These are phyloP conservation scores for Dipteronia dyeriana DNA, from an alignment of 345 rosid genomes.

Conservation along the genomic window DNA sequence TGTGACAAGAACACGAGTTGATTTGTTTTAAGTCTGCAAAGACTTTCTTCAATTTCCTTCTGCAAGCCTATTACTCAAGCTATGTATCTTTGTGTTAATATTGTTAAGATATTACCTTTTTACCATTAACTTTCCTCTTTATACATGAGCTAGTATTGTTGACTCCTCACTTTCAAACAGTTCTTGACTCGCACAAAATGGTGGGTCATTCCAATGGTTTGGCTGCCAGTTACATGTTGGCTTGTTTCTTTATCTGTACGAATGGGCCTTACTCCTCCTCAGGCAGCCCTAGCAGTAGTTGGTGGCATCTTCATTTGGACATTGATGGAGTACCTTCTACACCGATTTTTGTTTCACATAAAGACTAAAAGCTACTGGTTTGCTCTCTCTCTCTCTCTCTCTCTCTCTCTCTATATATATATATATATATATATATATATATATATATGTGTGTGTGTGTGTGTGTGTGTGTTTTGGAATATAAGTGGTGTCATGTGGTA, in stretches of 20 bases:
- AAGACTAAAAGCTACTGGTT: conserved; percentile 69
- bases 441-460: too few species aligned
- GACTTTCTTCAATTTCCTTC: neutral
- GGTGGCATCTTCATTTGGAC: conserved; percentile 70
- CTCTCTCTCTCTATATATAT: neutral
- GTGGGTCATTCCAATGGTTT: conserved; percentile 78
- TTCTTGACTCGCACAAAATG: conserved; percentile 70
- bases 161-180: conserved; percentile 34
- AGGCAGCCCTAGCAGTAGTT: conserved; percentile 37
- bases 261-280: conserved; percentile 48
- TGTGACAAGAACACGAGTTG: neutral
- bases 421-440: too few species aligned
- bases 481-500: neutral
- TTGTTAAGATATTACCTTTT: neutral
- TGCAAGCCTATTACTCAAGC: neutral
- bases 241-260: conserved; percentile 38
- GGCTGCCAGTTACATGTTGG: conserved; percentile 68
- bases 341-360: conserved; percentile 75
- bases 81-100: neutral
- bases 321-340: conserved; percentile 63
- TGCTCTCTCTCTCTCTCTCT: conserved; percentile 14
- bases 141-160: neutral
- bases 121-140: conserved; percentile 12
- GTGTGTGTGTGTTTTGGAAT: too few species aligned
- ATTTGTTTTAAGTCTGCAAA: neutral